Percentiles rank a stretch among this genome's conserved stretches.
Evolutionary conservation across 148 eudicot species (phyloP).

Genomic region (Arctostaphylos glauca): DNA sequence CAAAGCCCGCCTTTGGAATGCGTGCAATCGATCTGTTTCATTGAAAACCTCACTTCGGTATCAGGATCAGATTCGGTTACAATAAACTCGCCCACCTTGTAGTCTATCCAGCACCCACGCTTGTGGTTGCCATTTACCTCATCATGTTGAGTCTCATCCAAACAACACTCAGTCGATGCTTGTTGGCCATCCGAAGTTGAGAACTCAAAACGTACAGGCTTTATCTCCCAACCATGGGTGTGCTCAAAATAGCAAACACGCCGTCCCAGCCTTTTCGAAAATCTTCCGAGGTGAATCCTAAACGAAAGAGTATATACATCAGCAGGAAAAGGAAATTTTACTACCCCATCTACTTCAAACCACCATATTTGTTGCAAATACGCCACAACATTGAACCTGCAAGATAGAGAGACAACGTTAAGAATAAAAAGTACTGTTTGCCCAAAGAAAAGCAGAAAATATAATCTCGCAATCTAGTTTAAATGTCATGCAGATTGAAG

Average conservation of each 20-base stretch:
- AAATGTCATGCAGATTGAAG: background rate
- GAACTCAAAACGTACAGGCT: slow-evolving; percentile 79
- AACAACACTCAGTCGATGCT: slow-evolving; percentile 54
- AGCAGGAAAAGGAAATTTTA: slow-evolving; percentile 75
- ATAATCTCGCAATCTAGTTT: background rate
- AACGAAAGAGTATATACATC: slow-evolving; percentile 68
- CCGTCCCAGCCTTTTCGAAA: slow-evolving; percentile 74
- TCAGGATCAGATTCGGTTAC: slow-evolving; percentile 50
- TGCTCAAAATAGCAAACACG: slow-evolving; percentile 81
- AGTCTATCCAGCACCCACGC: slow-evolving; percentile 93
- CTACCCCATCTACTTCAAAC: slow-evolving; percentile 86
- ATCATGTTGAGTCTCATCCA: slow-evolving; percentile 61
- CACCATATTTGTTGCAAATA: slow-evolving; percentile 99
- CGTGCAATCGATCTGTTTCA: slow-evolving; percentile 98
- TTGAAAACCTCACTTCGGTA: slow-evolving; percentile 72
- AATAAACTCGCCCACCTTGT: slow-evolving; percentile 78
- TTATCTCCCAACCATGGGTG: slow-evolving; percentile 95
- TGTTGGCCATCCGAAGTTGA: slow-evolving; percentile 85
- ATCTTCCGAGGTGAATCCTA: slow-evolving; percentile 83
- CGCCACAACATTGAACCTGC: slow-evolving; percentile 78
- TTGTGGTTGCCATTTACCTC: slow-evolving; percentile 55
- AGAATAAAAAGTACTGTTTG: background rate
- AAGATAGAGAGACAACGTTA: slow-evolving; percentile 10
- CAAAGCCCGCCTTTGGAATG: slow-evolving; percentile 99
- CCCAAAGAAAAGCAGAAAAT: background rate